Evolutionary conservation across 805 yeast species (phyloP).

Genomic region (Zygoascus biomembranicola): DNA sequence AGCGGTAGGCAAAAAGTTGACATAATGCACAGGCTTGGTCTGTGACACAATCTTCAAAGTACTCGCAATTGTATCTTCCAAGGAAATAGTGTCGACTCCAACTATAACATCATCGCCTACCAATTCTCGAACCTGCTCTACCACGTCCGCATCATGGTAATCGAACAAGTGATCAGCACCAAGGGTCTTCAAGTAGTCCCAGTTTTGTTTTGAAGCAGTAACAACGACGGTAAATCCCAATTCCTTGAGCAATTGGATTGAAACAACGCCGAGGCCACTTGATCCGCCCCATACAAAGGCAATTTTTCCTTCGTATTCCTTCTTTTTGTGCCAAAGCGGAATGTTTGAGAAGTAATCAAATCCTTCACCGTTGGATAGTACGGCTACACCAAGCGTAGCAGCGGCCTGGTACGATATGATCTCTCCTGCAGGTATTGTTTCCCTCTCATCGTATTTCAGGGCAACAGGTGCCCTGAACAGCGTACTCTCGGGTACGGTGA

Average conservation of each 20-base stretch:
- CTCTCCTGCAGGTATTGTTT: conserved; percentile 30
- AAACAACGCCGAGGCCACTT: conserved; percentile 48
- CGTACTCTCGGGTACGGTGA: conserved; percentile 32
- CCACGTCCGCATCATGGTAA: conserved; percentile 34
- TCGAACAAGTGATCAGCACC: conserved; percentile 49
- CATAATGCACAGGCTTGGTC: conserved; percentile 7
- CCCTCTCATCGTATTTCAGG: conserved; percentile 17
- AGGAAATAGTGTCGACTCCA: conserved; percentile 23
- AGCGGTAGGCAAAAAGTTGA: background rate
- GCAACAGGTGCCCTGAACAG: conserved; percentile 29
- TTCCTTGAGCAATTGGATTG: conserved; percentile 52
- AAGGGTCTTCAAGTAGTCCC: conserved; percentile 31
- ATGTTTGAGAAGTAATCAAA: conserved; percentile 23
- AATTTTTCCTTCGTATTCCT: conserved; percentile 4
- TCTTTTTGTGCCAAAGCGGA: conserved; percentile 23
- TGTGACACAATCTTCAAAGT: conserved; percentile 12
- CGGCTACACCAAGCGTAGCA: conserved; percentile 49
- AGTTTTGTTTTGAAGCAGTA: conserved; percentile 43
- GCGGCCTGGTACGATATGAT: conserved; percentile 54
- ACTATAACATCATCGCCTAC: conserved; percentile 18
- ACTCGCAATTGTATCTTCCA: conserved; percentile 10
- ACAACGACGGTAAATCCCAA: conserved; percentile 41
- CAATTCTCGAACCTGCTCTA: conserved; percentile 33
- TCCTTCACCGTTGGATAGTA: conserved; percentile 41
- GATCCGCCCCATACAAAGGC: conserved; percentile 39